Percentiles rank a stretch among this genome's conserved stretches.
Conservation (phyloP, 192 early-diverging fungal genomes). For the Mortierella hygrophila region DNA sequence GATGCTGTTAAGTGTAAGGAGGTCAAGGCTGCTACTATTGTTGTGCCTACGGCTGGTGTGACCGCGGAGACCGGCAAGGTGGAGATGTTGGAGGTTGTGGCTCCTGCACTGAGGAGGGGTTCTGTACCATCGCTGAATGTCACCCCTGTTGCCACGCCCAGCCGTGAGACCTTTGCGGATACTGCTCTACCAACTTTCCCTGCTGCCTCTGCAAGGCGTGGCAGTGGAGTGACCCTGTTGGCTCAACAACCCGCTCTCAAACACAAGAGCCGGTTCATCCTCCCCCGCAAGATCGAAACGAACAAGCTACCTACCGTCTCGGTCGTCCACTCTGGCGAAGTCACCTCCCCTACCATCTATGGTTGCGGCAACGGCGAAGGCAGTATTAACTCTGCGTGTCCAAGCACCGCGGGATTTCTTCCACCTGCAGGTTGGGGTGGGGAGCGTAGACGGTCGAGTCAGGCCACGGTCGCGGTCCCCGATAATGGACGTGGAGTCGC, state of each 20-base stretch:
- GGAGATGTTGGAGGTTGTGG: background rate
- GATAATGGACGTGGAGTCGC: constrained; percentile 31
- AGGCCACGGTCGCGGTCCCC: constrained; percentile 31
- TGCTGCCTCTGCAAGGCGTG: background rate
- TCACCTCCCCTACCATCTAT: constrained; percentile 27
- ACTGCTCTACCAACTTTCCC: background rate
- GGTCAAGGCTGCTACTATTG: background rate
- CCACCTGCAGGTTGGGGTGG: constrained; percentile 42
- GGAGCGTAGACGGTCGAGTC: constrained; percentile 47
- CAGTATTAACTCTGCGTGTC: constrained; percentile 17
- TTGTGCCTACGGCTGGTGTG: background rate
- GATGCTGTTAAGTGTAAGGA: constrained; percentile 10
- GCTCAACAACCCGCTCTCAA: constrained; percentile 17
- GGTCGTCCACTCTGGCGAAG: background rate
- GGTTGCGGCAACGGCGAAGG: constrained; percentile 2
- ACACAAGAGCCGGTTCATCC: constrained; percentile 40
- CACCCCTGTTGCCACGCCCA: background rate
- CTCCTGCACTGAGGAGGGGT: background rate
- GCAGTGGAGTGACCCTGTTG: background rate
- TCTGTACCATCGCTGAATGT: constrained; percentile 13
- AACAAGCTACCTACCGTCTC: background rate
- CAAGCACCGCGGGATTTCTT: constrained; percentile 38
- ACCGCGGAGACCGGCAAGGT: background rate
- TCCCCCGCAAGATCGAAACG: constrained; percentile 46
- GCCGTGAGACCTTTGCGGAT: background rate